A percentile compares a stretch with the other conserved stretches of the same genome.
phyloP scores from a whole-genome alignment of 1,139 yeast genomes.

The Nakaseomyces nivariensis region DNA sequence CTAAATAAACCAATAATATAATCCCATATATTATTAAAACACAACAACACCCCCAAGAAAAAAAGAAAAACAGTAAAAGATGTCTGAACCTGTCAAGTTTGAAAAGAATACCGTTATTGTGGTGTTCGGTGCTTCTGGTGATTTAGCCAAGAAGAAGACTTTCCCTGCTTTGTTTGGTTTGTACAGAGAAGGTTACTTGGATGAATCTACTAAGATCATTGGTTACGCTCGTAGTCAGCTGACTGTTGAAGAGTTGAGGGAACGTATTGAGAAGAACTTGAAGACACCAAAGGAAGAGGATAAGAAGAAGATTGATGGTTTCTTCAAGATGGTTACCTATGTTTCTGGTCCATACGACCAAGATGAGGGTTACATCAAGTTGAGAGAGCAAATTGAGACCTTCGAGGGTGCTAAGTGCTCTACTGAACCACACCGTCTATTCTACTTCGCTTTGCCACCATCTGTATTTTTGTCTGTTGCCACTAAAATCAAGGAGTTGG shows the following conservation, averaged over 20 bases:
- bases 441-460: conserved; percentile 92
- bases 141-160: conserved; percentile 93
- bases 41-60: background rate
- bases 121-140: conserved; percentile 96
- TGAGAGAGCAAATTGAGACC: conserved; percentile 45
- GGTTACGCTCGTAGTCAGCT: conserved; percentile 89
- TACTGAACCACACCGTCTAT: conserved; percentile 57
- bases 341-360: conserved; percentile 72
- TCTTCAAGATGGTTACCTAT: conserved; percentile 57
- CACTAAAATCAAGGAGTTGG: conserved; percentile 54
- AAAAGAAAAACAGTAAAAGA: background rate
- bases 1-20: no score
- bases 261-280: conserved; percentile 56
- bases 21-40: no score
- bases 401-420: conserved; percentile 45
- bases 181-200: conserved; percentile 71
- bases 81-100: conserved; percentile 29
- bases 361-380: conserved; percentile 56
- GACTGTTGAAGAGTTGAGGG: conserved; percentile 53
- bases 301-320: conserved; percentile 45
- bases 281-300: conserved; percentile 43
- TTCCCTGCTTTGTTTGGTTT: conserved; percentile 70
- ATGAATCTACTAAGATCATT: conserved; percentile 58
- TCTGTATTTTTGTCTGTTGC: conserved; percentile 80
- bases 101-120: conserved; percentile 62